A percentile compares a stretch with the other conserved stretches of the same genome.
phyloP scores from a whole-genome alignment of 2,329 filamentous ascomycete genomes.

The Neocucurbitaria cava region DNA sequence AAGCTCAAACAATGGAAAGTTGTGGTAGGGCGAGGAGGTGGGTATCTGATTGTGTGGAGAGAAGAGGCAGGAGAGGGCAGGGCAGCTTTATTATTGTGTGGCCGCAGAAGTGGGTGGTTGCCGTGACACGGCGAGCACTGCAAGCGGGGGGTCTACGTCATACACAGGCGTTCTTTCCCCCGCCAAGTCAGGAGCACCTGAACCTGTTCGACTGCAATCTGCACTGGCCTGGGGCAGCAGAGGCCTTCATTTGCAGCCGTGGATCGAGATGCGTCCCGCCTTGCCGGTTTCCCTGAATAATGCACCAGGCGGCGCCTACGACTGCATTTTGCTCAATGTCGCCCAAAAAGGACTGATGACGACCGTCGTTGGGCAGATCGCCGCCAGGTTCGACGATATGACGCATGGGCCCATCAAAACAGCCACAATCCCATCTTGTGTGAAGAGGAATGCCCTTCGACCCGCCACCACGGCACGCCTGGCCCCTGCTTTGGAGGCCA shows the following conservation, averaged over 20 bases:
- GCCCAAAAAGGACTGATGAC: neutral
- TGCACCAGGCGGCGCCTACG: neutral
- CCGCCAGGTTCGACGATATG: too few species aligned
- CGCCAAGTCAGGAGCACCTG: neutral
- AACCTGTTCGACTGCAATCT: neutral
- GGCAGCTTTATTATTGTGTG: slow-evolving; percentile 29
- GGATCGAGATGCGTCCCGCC: neutral
- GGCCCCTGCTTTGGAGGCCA: too few species aligned
- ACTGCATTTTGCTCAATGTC: neutral
- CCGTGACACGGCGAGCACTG: slow-evolving; percentile 9
- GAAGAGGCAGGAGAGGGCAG: slow-evolving; percentile 17
- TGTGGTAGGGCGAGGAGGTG: slow-evolving; percentile 7
- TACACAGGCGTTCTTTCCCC: too few species aligned
- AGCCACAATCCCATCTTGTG: neutral
- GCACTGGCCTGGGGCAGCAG: too few species aligned
- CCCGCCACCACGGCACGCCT: neutral
- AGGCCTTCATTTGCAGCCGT: neutral
- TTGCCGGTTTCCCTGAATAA: neutral
- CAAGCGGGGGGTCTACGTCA: too few species aligned
- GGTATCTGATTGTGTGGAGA: slow-evolving; percentile 6
- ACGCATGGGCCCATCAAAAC: too few species aligned
- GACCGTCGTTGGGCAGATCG: too few species aligned
- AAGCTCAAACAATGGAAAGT: slow-evolving; percentile 27
- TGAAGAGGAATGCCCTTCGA: neutral
- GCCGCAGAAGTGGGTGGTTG: slow-evolving; percentile 13